A percentile compares a stretch with the other conserved stretches of the same genome.
These are phyloP conservation scores for Phytophthora pistaciae DNA, from an alignment of 352 stramenopile genomes.

Conservation along the genomic window DNA sequence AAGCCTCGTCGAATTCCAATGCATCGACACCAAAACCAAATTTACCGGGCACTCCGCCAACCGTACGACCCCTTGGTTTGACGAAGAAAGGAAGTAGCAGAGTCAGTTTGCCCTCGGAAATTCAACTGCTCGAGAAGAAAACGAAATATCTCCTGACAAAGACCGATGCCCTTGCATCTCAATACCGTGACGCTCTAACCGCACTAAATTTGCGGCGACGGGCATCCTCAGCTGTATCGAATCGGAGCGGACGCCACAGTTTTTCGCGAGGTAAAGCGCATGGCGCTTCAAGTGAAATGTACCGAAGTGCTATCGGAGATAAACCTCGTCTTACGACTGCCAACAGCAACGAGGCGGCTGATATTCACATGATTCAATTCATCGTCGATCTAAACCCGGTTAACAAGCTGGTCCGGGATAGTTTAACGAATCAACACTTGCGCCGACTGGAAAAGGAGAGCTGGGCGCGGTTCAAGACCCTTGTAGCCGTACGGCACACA, in stretches of 20 bases:
- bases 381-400: conserved; percentile 68
- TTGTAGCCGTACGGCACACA: conserved; percentile 45
- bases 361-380: conserved; percentile 49
- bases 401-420: conserved; percentile 57
- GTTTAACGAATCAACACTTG: conserved; percentile 44
- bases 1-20: neutral
- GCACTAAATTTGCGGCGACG: conserved; percentile 9
- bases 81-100: conserved; percentile 9
- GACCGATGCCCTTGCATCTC: conserved; percentile 39
- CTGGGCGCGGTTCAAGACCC: conserved; percentile 58
- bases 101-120: conserved; percentile 44
- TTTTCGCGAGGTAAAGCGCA: conserved; percentile 20
- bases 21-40: neutral
- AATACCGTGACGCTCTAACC: conserved; percentile 34
- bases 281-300: conserved; percentile 5
- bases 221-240: conserved; percentile 17
- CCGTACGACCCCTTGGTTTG: neutral
- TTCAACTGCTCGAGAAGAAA: conserved; percentile 65
- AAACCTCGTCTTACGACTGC: neutral
- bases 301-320: conserved; percentile 11
- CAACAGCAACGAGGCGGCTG: conserved; percentile 1
- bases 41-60: neutral
- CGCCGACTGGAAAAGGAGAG: conserved; percentile 56
- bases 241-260: conserved; percentile 19
- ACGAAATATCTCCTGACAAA: conserved; percentile 66